Base-by-base conservation (phyloP, 2,329 filamentous ascomycete species). In the Alternaria atra region DNA sequence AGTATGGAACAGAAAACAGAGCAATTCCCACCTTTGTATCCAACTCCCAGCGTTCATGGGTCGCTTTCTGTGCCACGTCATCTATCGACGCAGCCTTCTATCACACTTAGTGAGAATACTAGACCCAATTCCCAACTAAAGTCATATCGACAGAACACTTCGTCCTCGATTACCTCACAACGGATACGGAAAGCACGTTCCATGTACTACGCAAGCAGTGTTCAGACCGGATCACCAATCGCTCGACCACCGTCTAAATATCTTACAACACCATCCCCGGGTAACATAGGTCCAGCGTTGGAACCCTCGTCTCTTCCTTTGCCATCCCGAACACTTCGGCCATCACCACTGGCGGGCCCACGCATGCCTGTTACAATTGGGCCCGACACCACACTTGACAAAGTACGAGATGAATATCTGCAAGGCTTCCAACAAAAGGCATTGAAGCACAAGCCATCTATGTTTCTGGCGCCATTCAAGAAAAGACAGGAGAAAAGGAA, bases 391-490 rank as follows among this genome's bases (percentile, higher is more conserved):
- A 67, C 73, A 1, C 55, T 79, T 15, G 65, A 77, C 20, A 64
- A 69, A 12, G 80, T 77, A 25, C 73, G 81, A 47, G 81, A 82
- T 60, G 77, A 71, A 25, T 77, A 75, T 56, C 61, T 83, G 3
- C 79, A 81, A 54, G 73, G 74, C 25, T 80, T 81, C 25, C 79
- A 81, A 42, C 74, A 80, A 43, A 75, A 75, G 25, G 75, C 78
- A 35, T 58, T 82, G 15, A 77, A 79, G 50, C 76, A 81, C 48
- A 78, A 79, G 20, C 80, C 79, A 15, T 84, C 82, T 1, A 72
- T 83, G 55, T 79, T 83, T 40, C 63, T 83, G 6, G 77, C 75
- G 5, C 77, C 81, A 1, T 82, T 83, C 69, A 80, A 79, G 63
- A 83, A 81, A 59, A 74, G 80, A 20, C 77, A 75, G 20, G 73